Evolutionary conservation across 306 rosid species (phyloP), one percentile per base, ranked within the genome.

Genomic region (Crataegus laevigata): DNA sequence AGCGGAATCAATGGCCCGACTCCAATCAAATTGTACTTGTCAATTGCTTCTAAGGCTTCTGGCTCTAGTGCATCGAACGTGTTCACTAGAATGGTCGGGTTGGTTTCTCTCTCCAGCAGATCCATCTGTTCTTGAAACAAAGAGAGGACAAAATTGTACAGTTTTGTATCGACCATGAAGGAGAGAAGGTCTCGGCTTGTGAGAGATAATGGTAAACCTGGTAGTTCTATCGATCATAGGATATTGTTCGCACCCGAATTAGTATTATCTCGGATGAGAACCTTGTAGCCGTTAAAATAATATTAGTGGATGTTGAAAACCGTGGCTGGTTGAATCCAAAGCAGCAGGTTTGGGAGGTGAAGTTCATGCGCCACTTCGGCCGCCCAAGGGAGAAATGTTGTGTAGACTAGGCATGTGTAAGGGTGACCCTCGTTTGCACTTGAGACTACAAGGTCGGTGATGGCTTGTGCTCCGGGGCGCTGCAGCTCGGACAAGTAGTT

Each of bases 261-360:
- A 11, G 30, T 11, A 0, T 5, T 54, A 8, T 15, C 26, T 0
- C 2, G 15, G 42, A 78, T 72, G 22, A 47, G 11, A 1, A 81
- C 76, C 1, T 50, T 68, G 51, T 71, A 76, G 5, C 82, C 89
- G 21, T 84, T 77, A 21, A 81, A 73, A 38, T 76, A 87, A 6
- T 79, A 72, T 71, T 84, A 64, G 57, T 51, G 66, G n/a, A 84
- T 69, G 40, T 67, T 62, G 5, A 87, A 84, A 19, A 84, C 84
- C 0, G 81, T 61, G 29, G 90, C 88, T 8, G 86, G 73, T 51
- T 87, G 86, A 60, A 71, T 80, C 86, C 88, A 87, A 1, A 87
- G 28, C 2, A 82, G 65, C 14, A 71, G 81, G 0, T 77, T 43
- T 8, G 80, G 86, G 22, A 81, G 66, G 22, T 81, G 47, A 12